Conservation (phyloP, 73 alveolate genomes). For the Stentor coeruleus region DNA sequence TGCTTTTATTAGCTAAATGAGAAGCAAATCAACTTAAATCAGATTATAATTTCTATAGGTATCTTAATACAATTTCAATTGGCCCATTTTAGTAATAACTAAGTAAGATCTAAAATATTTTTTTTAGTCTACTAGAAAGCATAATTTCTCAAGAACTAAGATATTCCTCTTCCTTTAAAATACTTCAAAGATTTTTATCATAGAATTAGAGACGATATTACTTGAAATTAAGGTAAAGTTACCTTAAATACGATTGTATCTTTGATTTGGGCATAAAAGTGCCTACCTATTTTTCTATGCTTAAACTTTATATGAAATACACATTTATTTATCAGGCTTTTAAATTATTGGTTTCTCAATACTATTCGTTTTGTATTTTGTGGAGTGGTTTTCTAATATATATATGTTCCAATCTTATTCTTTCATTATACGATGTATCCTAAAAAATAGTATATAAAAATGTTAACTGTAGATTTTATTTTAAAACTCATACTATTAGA, state of each 20-base stretch:
- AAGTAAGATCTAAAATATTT: neutral
- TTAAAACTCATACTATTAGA: too few species aligned
- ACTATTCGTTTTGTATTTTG: too few species aligned
- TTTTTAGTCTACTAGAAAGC: neutral
- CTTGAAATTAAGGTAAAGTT: neutral
- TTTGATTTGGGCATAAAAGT: neutral
- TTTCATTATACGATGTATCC: too few species aligned
- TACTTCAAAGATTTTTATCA: neutral
- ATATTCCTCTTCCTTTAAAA: neutral
- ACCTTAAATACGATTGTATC: conserved; percentile 4
- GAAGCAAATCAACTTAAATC: neutral
- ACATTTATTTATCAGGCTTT: too few species aligned
- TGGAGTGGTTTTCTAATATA: too few species aligned
- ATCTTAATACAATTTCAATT: neutral
- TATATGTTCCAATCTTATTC: too few species aligned
- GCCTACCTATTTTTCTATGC: neutral
- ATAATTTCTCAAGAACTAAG: neutral
- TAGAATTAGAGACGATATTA: neutral
- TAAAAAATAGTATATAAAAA: too few species aligned
- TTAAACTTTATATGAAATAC: too few species aligned
- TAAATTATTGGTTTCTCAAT: too few species aligned
- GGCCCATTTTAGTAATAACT: conserved; percentile 15
- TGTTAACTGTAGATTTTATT: too few species aligned
- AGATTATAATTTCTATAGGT: neutral
- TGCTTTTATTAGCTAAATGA: neutral